These are phyloP conservation scores for Erodium moschatum DNA, from an alignment of 441 rosid species.

Conservation along the genomic window DNA sequence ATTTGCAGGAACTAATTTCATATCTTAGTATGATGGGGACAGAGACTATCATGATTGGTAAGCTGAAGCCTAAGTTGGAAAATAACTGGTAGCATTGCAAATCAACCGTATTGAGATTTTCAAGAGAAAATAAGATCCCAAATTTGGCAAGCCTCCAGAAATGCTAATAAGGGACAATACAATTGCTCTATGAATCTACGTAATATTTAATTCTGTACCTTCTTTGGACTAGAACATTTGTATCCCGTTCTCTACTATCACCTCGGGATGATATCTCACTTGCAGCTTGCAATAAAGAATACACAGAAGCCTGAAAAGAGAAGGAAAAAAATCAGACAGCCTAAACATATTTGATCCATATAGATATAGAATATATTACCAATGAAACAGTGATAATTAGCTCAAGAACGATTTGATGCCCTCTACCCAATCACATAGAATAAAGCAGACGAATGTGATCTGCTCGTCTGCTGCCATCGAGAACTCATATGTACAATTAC, in stretches of 20 bases:
- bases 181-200: neutral
- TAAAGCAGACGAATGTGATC: neutral
- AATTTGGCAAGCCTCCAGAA: constrained; percentile 16
- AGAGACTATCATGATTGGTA: neutral
- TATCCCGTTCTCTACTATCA: constrained; percentile 67
- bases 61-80: neutral
- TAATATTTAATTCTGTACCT: constrained; percentile 39
- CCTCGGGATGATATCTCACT: constrained; percentile 76
- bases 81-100: neutral
- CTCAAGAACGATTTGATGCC: neutral
- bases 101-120: neutral
- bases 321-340: constrained; percentile 23
- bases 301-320: constrained; percentile 69
- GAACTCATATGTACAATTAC: neutral
- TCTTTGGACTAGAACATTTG: constrained; percentile 65
- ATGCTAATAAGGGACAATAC: constrained; percentile 14
- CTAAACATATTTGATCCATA: constrained; percentile 15
- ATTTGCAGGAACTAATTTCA: neutral
- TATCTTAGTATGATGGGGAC: neutral
- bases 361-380: neutral
- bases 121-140: constrained; percentile 9
- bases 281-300: constrained; percentile 84
- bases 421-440: neutral
- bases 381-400: neutral
- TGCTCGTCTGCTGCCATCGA: too few species aligned